Percentiles rank a stretch among this genome's conserved stretches.
phyloP scores from a whole-genome alignment of 2,329 filamentous ascomycete genomes.

The Penicillium sp. region DNA sequence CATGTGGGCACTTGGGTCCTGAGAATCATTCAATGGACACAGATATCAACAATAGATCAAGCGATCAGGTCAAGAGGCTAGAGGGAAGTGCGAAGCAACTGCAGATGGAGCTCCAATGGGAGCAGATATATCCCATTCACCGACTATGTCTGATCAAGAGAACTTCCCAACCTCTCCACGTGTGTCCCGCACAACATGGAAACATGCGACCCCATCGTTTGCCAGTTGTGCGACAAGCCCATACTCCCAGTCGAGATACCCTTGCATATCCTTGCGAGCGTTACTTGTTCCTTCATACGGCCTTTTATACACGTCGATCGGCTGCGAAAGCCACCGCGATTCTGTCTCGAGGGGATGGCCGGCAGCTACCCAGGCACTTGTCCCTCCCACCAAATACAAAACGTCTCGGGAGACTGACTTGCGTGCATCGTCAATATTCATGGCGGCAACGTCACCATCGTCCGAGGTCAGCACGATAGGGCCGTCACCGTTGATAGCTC shows the following conservation, averaged over 20 bases:
- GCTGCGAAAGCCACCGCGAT: slow-evolving; percentile 30
- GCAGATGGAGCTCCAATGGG: too few relatives aligned
- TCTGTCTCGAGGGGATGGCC: slow-evolving; percentile 27
- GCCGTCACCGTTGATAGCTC: slow-evolving; percentile 10
- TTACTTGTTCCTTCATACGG: slow-evolving; percentile 36
- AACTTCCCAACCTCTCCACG: not conserved
- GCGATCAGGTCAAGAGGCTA: too few relatives aligned
- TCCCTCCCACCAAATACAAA: slow-evolving; percentile 29
- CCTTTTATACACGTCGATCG: slow-evolving; percentile 36
- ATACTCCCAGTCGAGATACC: slow-evolving; percentile 38
- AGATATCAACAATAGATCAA: too few relatives aligned
- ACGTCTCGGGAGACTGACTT: slow-evolving; percentile 3
- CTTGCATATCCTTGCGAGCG: slow-evolving; percentile 32
- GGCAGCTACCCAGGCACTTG: slow-evolving; percentile 26
- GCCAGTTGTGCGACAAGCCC: slow-evolving; percentile 31
- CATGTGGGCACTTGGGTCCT: too few relatives aligned
- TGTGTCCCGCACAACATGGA: slow-evolving; percentile 24
- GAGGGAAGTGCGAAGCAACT: too few relatives aligned
- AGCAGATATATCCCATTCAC: too few relatives aligned
- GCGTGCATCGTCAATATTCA: slow-evolving; percentile 11
- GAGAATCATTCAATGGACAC: too few relatives aligned
- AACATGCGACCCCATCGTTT: slow-evolving; percentile 31
- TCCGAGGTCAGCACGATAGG: slow-evolving; percentile 29
- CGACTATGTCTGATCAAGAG: not conserved
- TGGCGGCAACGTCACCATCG: slow-evolving; percentile 15